Conservation (phyloP, 179 eudicot species). For the Beta macrorhiza region DNA sequence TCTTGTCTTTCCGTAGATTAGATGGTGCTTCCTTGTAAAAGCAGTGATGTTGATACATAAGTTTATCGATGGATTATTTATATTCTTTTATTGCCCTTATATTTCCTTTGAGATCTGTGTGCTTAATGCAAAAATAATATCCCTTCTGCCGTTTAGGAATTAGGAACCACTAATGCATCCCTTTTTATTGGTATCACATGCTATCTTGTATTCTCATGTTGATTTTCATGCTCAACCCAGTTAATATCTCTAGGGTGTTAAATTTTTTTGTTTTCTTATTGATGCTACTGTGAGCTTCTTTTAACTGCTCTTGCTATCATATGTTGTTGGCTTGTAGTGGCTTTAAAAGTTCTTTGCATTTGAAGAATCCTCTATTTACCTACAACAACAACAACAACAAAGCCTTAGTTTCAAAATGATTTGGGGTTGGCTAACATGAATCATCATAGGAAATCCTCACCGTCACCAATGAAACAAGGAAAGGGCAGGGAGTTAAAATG, state of each 20-base stretch:
- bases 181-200: neutral
- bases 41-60: constrained; percentile 10
- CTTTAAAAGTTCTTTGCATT: constrained; percentile 30
- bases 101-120: neutral
- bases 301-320: constrained; percentile 31
- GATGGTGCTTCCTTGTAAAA: constrained; percentile 5
- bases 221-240: neutral
- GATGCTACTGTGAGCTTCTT: constrained; percentile 20
- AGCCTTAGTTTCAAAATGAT: too few relatives aligned
- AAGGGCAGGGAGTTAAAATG: too few relatives aligned
- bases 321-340: constrained; percentile 45
- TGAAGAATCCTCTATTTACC: constrained; percentile 18
- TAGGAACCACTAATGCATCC: too few relatives aligned
- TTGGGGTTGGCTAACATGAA: too few relatives aligned
- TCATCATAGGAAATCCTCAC: too few relatives aligned
- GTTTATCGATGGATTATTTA: constrained; percentile 3
- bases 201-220: constrained; percentile 3
- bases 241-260: constrained; percentile 7
- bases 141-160: neutral
- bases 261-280: constrained; percentile 9
- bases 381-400: too few relatives aligned
- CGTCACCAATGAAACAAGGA: too few relatives aligned
- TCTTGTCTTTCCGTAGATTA: constrained; percentile 23
- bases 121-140: constrained; percentile 5
- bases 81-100: neutral